Evolutionary conservation across 2,329 filamentous ascomycete species (phyloP), one percentile per base, ranked within the genome.

Genomic region (Epichloe sylvatica): DNA sequence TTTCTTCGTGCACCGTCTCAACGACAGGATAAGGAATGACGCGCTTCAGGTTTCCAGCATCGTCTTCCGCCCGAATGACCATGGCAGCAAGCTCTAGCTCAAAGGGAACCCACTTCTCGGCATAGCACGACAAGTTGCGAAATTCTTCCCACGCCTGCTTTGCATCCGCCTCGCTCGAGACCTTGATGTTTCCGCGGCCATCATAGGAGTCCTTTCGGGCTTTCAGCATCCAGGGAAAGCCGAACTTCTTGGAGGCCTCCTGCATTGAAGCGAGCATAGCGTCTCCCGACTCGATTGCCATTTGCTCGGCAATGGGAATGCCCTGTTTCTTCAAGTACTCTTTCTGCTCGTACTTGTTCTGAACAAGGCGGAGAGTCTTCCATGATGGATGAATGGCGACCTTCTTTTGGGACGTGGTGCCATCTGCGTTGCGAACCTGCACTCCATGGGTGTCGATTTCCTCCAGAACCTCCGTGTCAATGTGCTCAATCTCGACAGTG

Each of bases 401-500:
- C 55, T 67, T 72, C 60, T 71, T 75, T 45, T 62, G 59, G 43
- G 39, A 42, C 23, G 17, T 46, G 30, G 46, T 52, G 38, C 41
- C 51, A 15, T 47, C 49, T 23, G 59, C 65, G 36, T 64, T 63
- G 23, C 60, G 62, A 30, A 68, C 68, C 21, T 81, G 68, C 4
- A 84, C 79, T 35, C 82, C 80, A 48, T 73, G 70, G 15, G 78
- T 77, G 4, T 78, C 80, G 51, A 96, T 80, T 62, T 94, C 86
- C 67, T 95, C 87, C 4, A 96, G 76, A 23, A 92, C 83, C 48
- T 87, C 74, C n/a, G 88, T 92, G 65, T 96, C 81, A 51, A 96
- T 84, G 67, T 96, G 91, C 72, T 97, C 91, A 55, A 95, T 96
- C 67, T 97, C 91, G 13, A 94, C 86, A 0, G 89, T 96, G 53